Conservation (phyloP, 169 alveolate species). For the Plasmodium fragile region DNA sequence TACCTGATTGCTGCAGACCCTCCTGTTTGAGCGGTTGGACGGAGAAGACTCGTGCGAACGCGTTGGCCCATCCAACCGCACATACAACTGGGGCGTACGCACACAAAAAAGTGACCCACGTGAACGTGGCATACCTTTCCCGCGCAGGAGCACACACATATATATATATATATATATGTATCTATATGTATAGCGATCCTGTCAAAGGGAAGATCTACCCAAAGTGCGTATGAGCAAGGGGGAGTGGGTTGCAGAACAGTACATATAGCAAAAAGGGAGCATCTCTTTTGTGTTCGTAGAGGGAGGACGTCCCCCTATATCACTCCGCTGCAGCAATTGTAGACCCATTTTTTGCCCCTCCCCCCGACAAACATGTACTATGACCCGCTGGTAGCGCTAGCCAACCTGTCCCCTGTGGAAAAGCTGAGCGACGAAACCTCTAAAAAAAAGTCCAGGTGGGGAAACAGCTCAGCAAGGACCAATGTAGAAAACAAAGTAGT, state of each 20-base stretch:
- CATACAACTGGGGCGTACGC: neutral
- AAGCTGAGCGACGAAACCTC: constrained; percentile 33
- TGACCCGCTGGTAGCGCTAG: constrained; percentile 68
- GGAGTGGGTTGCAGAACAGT: neutral
- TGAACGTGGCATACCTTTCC: neutral
- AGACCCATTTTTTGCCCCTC: neutral
- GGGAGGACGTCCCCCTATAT: neutral
- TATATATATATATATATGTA: too few species aligned
- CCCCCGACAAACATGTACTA: constrained; percentile 33
- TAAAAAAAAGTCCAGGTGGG: constrained; percentile 67
- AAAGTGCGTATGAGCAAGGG: neutral
- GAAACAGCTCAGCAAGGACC: constrained; percentile 3
- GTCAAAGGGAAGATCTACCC: neutral
- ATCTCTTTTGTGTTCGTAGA: neutral
- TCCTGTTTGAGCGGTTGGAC: neutral
- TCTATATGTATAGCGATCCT: neutral
- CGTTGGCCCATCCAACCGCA: neutral
- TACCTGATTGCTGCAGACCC: neutral
- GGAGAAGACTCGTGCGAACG: neutral
- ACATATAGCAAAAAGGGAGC: neutral
- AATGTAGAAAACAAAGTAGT: constrained; percentile 42
- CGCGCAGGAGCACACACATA: neutral
- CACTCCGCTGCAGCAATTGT: neutral
- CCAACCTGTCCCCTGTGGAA: constrained; percentile 50
- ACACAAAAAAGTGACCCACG: neutral